A percentile compares a stretch with the other conserved stretches of the same genome.
phyloP scores from a whole-genome alignment of 169 alveolate genomes.

The Plasmodium fragile region DNA sequence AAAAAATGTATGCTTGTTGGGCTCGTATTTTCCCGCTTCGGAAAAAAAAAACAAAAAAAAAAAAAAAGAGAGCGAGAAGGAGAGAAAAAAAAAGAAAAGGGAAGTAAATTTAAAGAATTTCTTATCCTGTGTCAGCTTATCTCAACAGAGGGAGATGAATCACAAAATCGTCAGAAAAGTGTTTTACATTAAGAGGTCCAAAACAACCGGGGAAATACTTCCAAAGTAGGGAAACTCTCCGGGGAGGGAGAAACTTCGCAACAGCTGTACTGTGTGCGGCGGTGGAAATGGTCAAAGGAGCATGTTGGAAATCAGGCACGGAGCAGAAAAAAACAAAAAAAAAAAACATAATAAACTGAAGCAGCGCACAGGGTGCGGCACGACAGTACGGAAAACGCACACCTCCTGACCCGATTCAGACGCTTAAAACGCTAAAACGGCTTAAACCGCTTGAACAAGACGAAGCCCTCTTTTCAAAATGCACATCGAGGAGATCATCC shows the following conservation, averaged over 20 bases:
- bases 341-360: neutral
- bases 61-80: neutral
- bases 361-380: neutral
- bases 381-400: neutral
- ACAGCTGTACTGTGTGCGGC: neutral
- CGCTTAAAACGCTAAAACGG: no score
- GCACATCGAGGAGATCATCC: conserved; percentile 95
- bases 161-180: neutral
- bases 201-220: neutral
- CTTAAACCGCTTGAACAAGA: neutral
- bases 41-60: neutral
- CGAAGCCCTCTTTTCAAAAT: conserved; percentile 78
- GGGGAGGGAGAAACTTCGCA: neutral
- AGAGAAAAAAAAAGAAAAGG: neutral
- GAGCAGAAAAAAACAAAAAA: neutral
- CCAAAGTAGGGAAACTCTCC: neutral
- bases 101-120: neutral
- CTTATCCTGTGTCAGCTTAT: neutral
- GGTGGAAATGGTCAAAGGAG: neutral
- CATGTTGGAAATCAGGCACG: neutral
- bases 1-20: neutral
- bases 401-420: neutral
- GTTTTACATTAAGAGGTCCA: neutral
- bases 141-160: neutral
- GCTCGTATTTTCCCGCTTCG: neutral